Conservation (phyloP, 148 eudicot species). For the Amaranthus palmeri region DNA sequence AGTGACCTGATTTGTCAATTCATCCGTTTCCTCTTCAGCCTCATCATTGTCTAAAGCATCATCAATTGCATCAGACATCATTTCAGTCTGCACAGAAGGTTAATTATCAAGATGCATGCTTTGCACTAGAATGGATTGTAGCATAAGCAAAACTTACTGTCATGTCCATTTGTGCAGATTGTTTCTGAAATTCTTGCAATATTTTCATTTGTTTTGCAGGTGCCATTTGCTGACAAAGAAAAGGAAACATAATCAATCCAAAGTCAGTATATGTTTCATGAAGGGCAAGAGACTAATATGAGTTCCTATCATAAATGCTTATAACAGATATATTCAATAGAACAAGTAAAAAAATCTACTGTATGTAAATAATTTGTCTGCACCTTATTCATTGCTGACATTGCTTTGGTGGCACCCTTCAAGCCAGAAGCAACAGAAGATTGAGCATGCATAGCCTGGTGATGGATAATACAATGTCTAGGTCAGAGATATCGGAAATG, state of each 20-base stretch:
- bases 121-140: slow-evolving; percentile 4
- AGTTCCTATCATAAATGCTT: neutral
- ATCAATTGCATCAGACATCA: slow-evolving; percentile 97
- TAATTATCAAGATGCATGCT: slow-evolving; percentile 11
- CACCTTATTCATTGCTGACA: slow-evolving; percentile 95
- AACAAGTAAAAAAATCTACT: neutral
- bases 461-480: slow-evolving; percentile 2
- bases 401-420: slow-evolving; percentile 91
- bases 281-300: neutral
- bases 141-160: slow-evolving; percentile 50
- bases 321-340: neutral
- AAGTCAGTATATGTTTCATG: neutral
- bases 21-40: slow-evolving; percentile 97
- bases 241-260: neutral
- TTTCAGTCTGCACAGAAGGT: slow-evolving; percentile 60
- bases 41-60: slow-evolving; percentile 88
- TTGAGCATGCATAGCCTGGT: slow-evolving; percentile 92
- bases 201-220: slow-evolving; percentile 80
- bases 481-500: slow-evolving; percentile 1
- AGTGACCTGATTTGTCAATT: slow-evolving; percentile 79
- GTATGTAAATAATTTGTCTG: slow-evolving; percentile 8
- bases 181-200: slow-evolving; percentile 79
- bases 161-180: slow-evolving; percentile 96
- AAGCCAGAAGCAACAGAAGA: slow-evolving; percentile 88
- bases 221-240: slow-evolving; percentile 72